Evolutionary conservation across 257 asterid species (phyloP), one percentile per base, ranked within the genome.

Genomic region (Solanum lignicaule): DNA sequence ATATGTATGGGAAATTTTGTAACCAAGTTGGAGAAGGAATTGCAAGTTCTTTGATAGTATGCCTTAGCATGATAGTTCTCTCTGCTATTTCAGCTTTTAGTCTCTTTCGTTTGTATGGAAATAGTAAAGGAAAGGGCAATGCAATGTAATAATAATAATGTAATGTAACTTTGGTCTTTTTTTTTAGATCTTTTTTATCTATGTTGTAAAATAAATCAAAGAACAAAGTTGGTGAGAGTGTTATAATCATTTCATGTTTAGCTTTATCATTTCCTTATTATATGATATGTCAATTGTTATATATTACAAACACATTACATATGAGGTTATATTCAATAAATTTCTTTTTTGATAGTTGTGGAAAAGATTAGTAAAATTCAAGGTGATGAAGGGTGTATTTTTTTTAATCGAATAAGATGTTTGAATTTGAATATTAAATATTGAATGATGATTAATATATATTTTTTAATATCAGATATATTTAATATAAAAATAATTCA

Each of bases 31-130:
- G 95, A 35, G 98, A 95, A 84, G 99, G 99, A 23, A 87, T 97
- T n/a, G 98, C 96, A n/a, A 89, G 95, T 88, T 90, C 98, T 8
- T 60, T 95, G 9, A 66, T 95, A 5, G 98, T 87, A 74, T 88
- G 95, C 86, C 89, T 97, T 18, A 92, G 93, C n/a, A 86, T 91
- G 93, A 91, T 93, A 48, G 89, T 93, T 73, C 92, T 97, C 84
- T 94, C 98, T 1, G 96, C 93, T 27, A 90, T 97, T 36, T 97
- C 99, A 0, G 98, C 98, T 10, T 97, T 94, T 35, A 92, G 97
- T 89, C 96, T 97, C 75, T 97, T 97, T 75, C 98, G 99, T 71
- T 86, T 97, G 93, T 97, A 97, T 14, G 98, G 95, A 46, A 93
- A 88, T 74, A 90, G 86, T 79, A 94, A 95, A 83, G 94, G 87